Conservation (phyloP, 169 alveolate genomes). For the Babesia bigemina region DNA sequence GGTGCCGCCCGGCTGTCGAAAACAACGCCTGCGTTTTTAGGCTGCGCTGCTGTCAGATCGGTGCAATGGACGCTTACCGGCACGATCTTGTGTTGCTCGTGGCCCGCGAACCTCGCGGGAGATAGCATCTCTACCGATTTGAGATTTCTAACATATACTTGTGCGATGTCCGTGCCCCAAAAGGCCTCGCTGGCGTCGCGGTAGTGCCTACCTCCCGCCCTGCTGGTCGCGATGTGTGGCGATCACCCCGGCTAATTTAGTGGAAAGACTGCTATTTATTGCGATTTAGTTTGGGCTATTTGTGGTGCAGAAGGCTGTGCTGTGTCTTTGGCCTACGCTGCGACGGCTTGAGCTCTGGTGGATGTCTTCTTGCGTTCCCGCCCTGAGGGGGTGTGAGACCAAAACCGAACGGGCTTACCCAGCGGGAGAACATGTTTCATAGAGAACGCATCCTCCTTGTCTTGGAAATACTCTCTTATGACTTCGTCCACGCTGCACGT, state of each 20-base stretch:
- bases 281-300: background rate
- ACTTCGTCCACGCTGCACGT: constrained; percentile 67
- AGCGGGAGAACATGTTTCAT: constrained; percentile 55
- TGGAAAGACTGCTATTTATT: background rate
- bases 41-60: constrained; percentile 37
- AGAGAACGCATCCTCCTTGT: constrained; percentile 79
- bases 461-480: constrained; percentile 69
- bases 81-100: constrained; percentile 29
- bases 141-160: background rate
- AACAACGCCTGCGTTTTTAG: constrained; percentile 79
- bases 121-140: constrained; percentile 25
- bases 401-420: constrained; percentile 2
- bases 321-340: background rate
- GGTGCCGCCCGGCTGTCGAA: constrained; percentile 71
- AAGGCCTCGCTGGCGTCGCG: no score
- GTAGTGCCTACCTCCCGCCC: no score
- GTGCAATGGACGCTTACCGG: constrained; percentile 9
- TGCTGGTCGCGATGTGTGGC: no score
- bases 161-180: background rate
- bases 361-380: constrained; percentile 7
- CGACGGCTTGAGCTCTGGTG: background rate
- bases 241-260: no score
- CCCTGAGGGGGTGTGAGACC: background rate
- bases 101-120: constrained; percentile 20
- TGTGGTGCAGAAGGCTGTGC: no score